Evolutionary conservation across 2,329 filamentous ascomycete genomes (phyloP).

Genomic region (Tolypocladium guangdongense): DNA sequence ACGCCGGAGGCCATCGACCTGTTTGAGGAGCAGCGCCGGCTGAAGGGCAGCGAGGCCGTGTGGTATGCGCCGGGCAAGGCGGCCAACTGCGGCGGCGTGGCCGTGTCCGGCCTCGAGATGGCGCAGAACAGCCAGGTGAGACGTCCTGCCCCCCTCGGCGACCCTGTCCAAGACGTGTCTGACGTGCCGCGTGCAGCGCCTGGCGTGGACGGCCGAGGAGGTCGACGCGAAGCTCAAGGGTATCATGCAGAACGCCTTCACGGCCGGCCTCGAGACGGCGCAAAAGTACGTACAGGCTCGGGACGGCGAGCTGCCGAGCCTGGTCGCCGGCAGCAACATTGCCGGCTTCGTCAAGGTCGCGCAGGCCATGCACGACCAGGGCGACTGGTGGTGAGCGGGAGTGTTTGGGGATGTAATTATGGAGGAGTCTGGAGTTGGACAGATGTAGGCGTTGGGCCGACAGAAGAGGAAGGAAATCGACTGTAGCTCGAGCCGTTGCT

Average conservation of each 20-base stretch:
- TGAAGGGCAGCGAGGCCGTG: constrained; percentile 57
- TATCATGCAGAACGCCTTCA: constrained; percentile 93
- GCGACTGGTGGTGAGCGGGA: constrained; percentile 69
- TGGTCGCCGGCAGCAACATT: constrained; percentile 94
- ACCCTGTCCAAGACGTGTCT: no score
- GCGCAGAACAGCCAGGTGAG: constrained; percentile 72
- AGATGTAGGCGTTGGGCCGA: no score
- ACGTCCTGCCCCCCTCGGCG: neutral
- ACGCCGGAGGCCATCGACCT: constrained; percentile 89
- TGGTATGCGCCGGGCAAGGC: constrained; percentile 98
- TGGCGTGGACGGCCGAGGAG: constrained; percentile 79
- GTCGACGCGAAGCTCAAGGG: constrained; percentile 82
- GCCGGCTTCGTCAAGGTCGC: constrained; percentile 96
- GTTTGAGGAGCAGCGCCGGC: constrained; percentile 70
- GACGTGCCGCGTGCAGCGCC: constrained; percentile 37
- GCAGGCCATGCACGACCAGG: constrained; percentile 88
- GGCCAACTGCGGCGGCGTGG: constrained; percentile 93
- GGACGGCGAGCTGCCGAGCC: constrained; percentile 76
- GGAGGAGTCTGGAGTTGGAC: no score
- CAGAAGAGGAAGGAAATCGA: no score
- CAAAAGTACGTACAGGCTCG: constrained; percentile 72
- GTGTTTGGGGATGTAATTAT: no score
- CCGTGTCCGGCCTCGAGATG: constrained; percentile 97
- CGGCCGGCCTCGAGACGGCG: constrained; percentile 78
- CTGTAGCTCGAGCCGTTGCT: no score